Evolutionary conservation across 495 filamentous ascomycete species (phyloP), one percentile per base, ranked within the genome.

Genomic region (Astrocystis sublimbata): DNA sequence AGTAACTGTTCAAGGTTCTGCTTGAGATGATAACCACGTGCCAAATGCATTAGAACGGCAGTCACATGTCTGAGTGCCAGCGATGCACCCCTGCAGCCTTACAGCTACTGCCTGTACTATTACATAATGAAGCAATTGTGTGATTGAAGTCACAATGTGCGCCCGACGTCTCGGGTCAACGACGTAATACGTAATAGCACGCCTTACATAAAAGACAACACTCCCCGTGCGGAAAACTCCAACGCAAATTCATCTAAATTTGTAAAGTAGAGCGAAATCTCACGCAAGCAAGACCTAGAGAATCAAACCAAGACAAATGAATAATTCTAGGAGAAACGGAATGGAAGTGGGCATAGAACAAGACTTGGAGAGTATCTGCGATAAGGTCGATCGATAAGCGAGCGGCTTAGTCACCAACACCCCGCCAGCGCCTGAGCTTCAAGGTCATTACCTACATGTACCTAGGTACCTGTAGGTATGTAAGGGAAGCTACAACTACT

Each of bases 31-130:
- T 19, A 42, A 53, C 62, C 62, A 59, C 56, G 53, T 64, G 55
- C 55, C 33, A 41, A 47, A 43, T 36, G 62, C 63, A 50, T 57
- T 43, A 52, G 59, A 56, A 55, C 43, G 28, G n/a, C 40, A 45
- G 65, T 71, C 69, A 71, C 69, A 71, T 71, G 68, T 60, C 41
- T 49, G 9, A 12, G 59, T 45, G n/a, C 31, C 50, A 56, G 36
- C 42, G 19, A 55, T 62, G 46, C n/a, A 64, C 54, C 62, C 62
- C 47, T 59, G 60, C 60, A 62, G 60, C 60, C 60, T 61, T 62
- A 62, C 51, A 8, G 50, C 60, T 47, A 28, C 50, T 19, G 35
- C 10, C 31, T 9, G 46, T 51, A 36, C 38, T 62, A 62, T 62
- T 62, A 62, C 60, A 52, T 62, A 62, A 62, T 43, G 46, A 52